Conservation (phyloP, 225 moss, liverwort and hornwort genomes). For the Pseudoscleropodium purum region DNA sequence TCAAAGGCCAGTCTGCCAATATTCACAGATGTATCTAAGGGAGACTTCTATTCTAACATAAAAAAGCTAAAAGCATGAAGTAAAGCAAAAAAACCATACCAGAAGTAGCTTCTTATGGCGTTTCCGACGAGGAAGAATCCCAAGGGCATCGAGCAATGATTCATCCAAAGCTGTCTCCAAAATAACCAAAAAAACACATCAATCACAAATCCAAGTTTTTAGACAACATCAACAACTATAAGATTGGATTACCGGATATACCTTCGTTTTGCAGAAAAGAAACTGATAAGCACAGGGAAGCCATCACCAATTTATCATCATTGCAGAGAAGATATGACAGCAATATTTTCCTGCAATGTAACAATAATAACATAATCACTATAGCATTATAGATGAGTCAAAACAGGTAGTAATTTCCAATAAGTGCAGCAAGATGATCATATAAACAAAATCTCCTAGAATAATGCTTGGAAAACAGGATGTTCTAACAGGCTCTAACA, state of each 20-base stretch:
- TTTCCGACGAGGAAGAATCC: slow-evolving; percentile 88
- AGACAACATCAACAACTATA: not conserved
- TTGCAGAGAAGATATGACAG: slow-evolving; percentile 74
- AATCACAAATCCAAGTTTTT: not conserved
- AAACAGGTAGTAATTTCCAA: not conserved
- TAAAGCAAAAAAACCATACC: slow-evolving; percentile 35
- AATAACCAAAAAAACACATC: not conserved
- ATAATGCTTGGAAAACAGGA: not conserved
- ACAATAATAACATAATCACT: not conserved
- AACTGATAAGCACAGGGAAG: slow-evolving; percentile 84
- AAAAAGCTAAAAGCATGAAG: not conserved
- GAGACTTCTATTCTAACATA: not conserved
- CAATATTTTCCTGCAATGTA: slow-evolving; percentile 67
- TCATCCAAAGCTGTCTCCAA: slow-evolving; percentile 80
- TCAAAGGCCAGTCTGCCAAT: not conserved
- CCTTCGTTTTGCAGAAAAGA: slow-evolving; percentile 93
- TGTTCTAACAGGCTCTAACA: not conserved
- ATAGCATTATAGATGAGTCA: not conserved
- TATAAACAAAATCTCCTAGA: not conserved
- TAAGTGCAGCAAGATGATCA: not conserved
- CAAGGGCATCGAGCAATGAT: slow-evolving; percentile 89
- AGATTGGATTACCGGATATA: not conserved
- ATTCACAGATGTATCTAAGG: not conserved
- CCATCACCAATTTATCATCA: slow-evolving; percentile 98
- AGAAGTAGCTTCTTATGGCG: slow-evolving; percentile 83